These are phyloP conservation scores for Leccinum pellstonianum DNA, from an alignment of 768 basidiomycete species.

Conservation along the genomic window DNA sequence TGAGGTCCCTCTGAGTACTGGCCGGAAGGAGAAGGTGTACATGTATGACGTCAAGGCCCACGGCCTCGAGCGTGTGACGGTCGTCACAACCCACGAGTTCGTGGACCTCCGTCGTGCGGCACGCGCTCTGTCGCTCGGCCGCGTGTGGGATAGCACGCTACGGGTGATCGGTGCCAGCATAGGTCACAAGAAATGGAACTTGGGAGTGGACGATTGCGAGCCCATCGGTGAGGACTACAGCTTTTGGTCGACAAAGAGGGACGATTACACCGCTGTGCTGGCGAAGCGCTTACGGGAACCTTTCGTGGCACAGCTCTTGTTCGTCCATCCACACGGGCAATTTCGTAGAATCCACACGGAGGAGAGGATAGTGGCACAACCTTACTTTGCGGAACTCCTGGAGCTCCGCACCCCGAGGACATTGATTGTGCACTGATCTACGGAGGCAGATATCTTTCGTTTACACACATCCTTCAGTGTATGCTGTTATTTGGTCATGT, in stretches of 20 bases:
- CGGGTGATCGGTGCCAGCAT: conserved; percentile 3
- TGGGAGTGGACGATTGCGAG: conserved; percentile 2
- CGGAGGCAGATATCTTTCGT: background rate
- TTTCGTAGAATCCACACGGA: conserved; percentile 24
- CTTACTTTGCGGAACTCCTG: conserved; percentile 11
- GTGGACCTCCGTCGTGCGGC: background rate
- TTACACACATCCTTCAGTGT: background rate
- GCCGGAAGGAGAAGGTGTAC: conserved; percentile 12
- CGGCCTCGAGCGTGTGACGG: conserved; percentile 14
- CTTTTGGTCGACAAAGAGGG: conserved; percentile 18
- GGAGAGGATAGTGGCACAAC: conserved; percentile 23
- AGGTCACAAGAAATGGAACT: background rate
- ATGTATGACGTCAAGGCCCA: conserved; percentile 24
- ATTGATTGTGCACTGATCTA: conserved; percentile 20
- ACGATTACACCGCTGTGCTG: conserved; percentile 7
- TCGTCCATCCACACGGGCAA: conserved; percentile 21
- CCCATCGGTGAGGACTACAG: conserved; percentile 1
- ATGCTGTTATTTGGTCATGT: background rate
- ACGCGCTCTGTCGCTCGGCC: conserved; percentile 17
- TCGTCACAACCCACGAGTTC: conserved; percentile 17
- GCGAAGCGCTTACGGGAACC: conserved; percentile 19
- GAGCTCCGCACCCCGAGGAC: conserved; percentile 21
- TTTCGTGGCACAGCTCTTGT: conserved; percentile 25
- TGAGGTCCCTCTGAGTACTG: conserved; percentile 1
- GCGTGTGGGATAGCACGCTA: conserved; percentile 27